Evolutionary conservation across 2,329 filamentous ascomycete species (phyloP), one percentile per base, ranked within the genome.

Genomic region (Trichoderma semiorbis): DNA sequence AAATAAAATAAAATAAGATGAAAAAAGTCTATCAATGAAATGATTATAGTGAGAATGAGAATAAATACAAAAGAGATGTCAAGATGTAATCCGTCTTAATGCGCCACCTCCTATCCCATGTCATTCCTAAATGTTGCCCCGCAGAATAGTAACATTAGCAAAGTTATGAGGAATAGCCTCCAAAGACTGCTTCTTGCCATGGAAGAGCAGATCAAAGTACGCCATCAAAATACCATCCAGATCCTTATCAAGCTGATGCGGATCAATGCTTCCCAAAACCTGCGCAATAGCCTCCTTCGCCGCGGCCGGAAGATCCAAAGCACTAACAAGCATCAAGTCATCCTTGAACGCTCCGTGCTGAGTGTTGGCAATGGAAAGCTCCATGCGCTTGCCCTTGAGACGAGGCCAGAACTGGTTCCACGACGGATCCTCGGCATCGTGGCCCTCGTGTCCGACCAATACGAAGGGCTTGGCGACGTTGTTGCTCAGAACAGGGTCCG

Each of bases 261-360:
- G 72, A 1, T 72, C 65, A 14, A 77, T 63, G 30, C 62, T 75
- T 2, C 75, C 74, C n/a, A 78, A 28, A 36, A 69, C 28, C n/a
- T n/a, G 10, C 50, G 65, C 73, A 6, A 75, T n/a, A 5, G 67
- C 55, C 16, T 65, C 7, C 64, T 62, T 69, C 0, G 36, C 60
- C 0, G 70, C 68, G 1, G 63, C 72, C 0, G 79, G 75, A 0
- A 81, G 61, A 14, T 66, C 58, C 0, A 81, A 18, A 0, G 72
- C 75, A 10, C 70, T 73, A 18, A 81, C 43, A 6, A 81, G 24
- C 7, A 75, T 66, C 14, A 80, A 77, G 1, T 77, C 74, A 55
- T 82, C 81, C 0, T 79, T 80, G 39, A 78, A 82, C 0, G 79
- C 78, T 0, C 76, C 78, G 21, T 82, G 80, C 0, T 74, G 66